These are phyloP conservation scores for Pythium guiyangense DNA, from an alignment of 352 stramenopile genomes.

Conservation along the genomic window DNA sequence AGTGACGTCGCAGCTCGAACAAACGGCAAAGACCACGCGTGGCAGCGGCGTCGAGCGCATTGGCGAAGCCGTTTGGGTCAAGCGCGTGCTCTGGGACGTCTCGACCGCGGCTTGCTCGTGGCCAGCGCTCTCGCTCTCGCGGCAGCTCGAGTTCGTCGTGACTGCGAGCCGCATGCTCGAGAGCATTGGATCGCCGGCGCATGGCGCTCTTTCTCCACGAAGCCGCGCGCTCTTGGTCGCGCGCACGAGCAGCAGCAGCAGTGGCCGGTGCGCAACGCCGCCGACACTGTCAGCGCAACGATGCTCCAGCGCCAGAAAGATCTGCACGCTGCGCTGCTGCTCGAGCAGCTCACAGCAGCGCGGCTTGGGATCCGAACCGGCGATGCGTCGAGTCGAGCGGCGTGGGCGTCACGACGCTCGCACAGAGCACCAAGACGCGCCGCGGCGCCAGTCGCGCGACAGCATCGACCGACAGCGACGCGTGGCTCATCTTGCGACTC, in stretches of 20 bases:
- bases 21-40: not conserved
- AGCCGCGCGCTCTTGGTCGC: slow-evolving; percentile 40
- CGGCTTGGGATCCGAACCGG: slow-evolving; percentile 39
- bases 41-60: slow-evolving; percentile 26
- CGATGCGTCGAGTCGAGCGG: not conserved
- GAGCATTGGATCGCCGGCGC: slow-evolving; percentile 36
- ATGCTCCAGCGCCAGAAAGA: slow-evolving; percentile 33
- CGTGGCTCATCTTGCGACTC: slow-evolving; percentile 71
- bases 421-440: slow-evolving; percentile 21
- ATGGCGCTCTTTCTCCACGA: slow-evolving; percentile 77
- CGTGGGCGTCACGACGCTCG: slow-evolving; percentile 47
- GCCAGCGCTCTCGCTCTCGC: slow-evolving; percentile 41
- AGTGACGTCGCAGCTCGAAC: slow-evolving; percentile 30
- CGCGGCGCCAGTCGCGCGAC: slow-evolving; percentile 1
- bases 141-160: slow-evolving; percentile 64
- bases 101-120: slow-evolving; percentile 52
- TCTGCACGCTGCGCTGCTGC: slow-evolving; percentile 48
- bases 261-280: slow-evolving; percentile 8
- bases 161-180: slow-evolving; percentile 67
- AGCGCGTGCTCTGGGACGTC: slow-evolving; percentile 63
- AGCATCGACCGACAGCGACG: slow-evolving; percentile 19
- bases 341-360: slow-evolving; percentile 47
- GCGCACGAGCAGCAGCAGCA: slow-evolving; percentile 20
- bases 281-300: slow-evolving; percentile 10
- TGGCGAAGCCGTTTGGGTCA: slow-evolving; percentile 59